Evolutionary conservation across 2,329 filamentous ascomycete genomes (phyloP).

Genomic region (Byssochlamys sp.): DNA sequence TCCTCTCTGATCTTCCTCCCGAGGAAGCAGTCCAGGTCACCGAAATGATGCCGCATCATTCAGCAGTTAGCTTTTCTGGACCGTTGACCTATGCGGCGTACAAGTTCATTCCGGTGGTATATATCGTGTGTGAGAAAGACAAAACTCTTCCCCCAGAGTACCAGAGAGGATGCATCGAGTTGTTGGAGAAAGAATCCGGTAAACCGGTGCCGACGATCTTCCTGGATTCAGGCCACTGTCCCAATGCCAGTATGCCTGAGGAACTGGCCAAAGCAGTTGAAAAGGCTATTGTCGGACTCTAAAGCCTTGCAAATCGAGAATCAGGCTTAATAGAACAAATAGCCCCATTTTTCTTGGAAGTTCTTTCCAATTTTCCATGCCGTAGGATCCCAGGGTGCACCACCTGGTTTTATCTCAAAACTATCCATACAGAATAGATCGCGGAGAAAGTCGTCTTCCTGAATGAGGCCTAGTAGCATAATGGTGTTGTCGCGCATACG

Average conservation of each 20-base stretch:
- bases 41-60: slow-evolving; percentile 17
- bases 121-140: slow-evolving; percentile 23
- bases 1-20: slow-evolving; percentile 1
- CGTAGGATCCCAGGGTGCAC: slow-evolving; percentile 22
- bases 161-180: slow-evolving; percentile 21
- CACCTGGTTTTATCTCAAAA: slow-evolving; percentile 21
- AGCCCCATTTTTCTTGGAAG: slow-evolving; percentile 30
- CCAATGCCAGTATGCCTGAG: slow-evolving; percentile 14
- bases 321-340: slow-evolving; percentile 11
- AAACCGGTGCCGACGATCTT: slow-evolving; percentile 24
- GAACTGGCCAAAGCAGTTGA: slow-evolving; percentile 10
- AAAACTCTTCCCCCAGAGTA: slow-evolving; percentile 14
- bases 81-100: slow-evolving; percentile 23
- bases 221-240: slow-evolving; percentile 21
- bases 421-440: slow-evolving; percentile 26
- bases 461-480: slow-evolving; percentile 14
- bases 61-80: slow-evolving; percentile 17
- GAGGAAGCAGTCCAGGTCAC: slow-evolving; percentile 7
- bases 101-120: slow-evolving; percentile 24
- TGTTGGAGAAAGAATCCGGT: slow-evolving; percentile 21
- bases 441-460: slow-evolving; percentile 26
- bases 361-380: slow-evolving; percentile 26
- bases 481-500: slow-evolving; percentile 29
- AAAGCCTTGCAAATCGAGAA: neutral
- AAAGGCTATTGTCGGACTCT: slow-evolving; percentile 1